Evolutionary conservation across 225 moss, liverwort and hornwort species (phyloP), one percentile per base, ranked within the genome.

Genomic region (Anthoceros angustus): DNA sequence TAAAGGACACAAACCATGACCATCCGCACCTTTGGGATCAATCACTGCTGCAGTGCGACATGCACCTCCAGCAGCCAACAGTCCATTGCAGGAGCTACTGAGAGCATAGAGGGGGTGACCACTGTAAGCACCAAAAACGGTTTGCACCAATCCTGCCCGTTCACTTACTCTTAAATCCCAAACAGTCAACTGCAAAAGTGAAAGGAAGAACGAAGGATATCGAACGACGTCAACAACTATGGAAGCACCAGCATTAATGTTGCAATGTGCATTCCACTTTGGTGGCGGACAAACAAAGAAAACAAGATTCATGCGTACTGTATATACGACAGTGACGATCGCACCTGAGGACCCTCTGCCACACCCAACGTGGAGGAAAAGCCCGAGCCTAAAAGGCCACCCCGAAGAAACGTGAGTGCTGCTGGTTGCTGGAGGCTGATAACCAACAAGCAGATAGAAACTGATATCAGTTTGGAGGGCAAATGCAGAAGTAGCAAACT

Each of bases 91-190:
- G 45, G 87, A 87, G 72, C 80, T 86, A 65, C 72, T 39, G 42
- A 91, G 69, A 40, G 86, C 87, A 73, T 91, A 82, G 69, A 91
- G 65, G n/a, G 74, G 70, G 40, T 82, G 80, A 45, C 90, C 87
- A 65, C 86, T 78, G 55, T 84, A 86, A 63, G 90, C 86, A 66
- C 90, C 84, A 70, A 86, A n/a, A 73, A 87, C 71, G 70, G 86
- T 83, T 64, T 82, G 82, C 50, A 91, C 84, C 72, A 85, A 91
- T 11, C 90, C 90, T 69, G 87, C 86, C 73, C 80, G 82, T 71
- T 86, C 90, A 62, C 80, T 80, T 76, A 83, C 78, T 72, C 90
- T 77, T 63, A 91, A 46, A 72, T 91, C 90, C 90, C 87, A 91
- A 70, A 91, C 84, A 61, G 85, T 87, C 69, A 87, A 72, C 87